Conservation (phyloP, 257 asterid species). For the Lavandula angustifolia region DNA sequence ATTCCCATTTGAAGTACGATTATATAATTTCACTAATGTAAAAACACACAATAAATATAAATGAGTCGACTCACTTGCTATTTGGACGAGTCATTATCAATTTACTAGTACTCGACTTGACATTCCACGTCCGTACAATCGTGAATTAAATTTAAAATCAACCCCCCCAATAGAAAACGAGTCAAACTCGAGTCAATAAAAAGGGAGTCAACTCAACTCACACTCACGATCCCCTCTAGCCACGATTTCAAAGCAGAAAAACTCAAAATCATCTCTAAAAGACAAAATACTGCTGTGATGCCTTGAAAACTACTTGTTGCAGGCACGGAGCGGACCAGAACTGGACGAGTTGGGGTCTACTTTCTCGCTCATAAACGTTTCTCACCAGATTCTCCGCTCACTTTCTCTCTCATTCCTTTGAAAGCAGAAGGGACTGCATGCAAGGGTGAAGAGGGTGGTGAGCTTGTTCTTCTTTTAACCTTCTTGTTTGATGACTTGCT, state of each 20-base stretch:
- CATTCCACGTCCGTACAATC: too few species aligned
- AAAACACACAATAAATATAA: too few species aligned
- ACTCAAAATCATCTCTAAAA: background rate
- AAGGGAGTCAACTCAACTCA: background rate
- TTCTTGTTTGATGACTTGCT: background rate
- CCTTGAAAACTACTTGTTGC: background rate
- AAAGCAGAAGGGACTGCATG: slow-evolving; percentile 18
- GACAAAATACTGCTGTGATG: background rate
- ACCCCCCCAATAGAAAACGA: too few species aligned
- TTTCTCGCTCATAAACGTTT: background rate
- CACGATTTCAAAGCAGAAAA: background rate
- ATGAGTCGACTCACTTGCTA: too few species aligned
- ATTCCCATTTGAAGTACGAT: too few species aligned
- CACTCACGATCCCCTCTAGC: background rate
- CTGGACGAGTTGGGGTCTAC: slow-evolving; percentile 11
- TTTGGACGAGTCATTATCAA: too few species aligned
- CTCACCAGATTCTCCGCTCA: background rate
- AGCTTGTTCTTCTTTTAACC: slow-evolving; percentile 5
- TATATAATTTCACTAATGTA: too few species aligned
- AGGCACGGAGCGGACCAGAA: slow-evolving; percentile 8
- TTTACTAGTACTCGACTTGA: too few species aligned
- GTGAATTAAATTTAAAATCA: too few species aligned
- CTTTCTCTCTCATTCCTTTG: slow-evolving; percentile 1
- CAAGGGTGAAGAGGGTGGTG: slow-evolving; percentile 23
- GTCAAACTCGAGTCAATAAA: too few species aligned